Base-by-base conservation (phyloP, 371 early-diverging fungal species). In the Rhizomucor pusillus region DNA sequence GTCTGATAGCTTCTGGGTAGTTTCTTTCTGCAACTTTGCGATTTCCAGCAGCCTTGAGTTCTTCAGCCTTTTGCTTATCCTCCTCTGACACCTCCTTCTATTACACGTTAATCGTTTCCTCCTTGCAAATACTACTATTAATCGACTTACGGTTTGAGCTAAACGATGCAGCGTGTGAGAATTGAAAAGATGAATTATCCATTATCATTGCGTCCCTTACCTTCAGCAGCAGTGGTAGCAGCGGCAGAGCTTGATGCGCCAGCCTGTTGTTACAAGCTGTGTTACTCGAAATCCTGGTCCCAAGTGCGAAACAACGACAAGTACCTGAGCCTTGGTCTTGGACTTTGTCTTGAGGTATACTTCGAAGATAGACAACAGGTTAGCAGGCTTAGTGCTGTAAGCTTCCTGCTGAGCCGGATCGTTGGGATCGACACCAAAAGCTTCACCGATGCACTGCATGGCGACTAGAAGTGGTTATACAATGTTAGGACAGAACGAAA, bases 361-460 rank as follows among this genome's bases (percentile, higher is more conserved):
- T 59, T 93, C 91, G 65, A 96, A 97, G 56, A 97, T 89, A 54
- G 82, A 81, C 52, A 77, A 73, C 25, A 94, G 75, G 39, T 77
- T 86, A 37, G 88, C 84, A 44, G 95, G 94, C 74, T 94, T 93
- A 56, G 92, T 92, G 58, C 88, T 85, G 55, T 87, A 88, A 19
- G 73, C 67, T 47, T 71, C 63, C 50, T 81, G 70, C 59, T 90
- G 89, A 14, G 66, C 80, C 18, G 77, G 73, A 66, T 96, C 92
- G 36, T 70, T 69, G 50, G 75, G 54, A 65, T 94, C 89, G 52
- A 97, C 86, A 33, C 86, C 90, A 73, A 97, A 97, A 24, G 93
- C 93, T 57, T 95, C 96, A 53, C 90, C 86, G 48, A 97, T 92
- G 77, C 95, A 94, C 64, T 95, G 95, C 69, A 90, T 89, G 59